Evolutionary conservation across 768 basidiomycete species (phyloP).

Genomic region (Pisolithus marmoratus): DNA sequence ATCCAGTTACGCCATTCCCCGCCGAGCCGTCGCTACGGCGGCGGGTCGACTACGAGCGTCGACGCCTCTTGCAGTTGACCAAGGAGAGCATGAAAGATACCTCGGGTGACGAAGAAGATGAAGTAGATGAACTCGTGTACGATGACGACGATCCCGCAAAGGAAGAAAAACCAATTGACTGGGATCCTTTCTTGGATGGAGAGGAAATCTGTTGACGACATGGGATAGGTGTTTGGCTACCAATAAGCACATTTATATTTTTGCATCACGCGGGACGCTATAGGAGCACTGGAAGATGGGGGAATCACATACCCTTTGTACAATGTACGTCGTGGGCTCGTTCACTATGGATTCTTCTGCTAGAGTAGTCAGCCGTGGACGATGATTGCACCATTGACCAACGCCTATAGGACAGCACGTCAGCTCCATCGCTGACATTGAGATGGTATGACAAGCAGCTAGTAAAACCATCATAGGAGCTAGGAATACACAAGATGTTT

Average conservation of each 20-base stretch:
- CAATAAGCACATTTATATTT: neutral
- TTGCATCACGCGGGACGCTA: neutral
- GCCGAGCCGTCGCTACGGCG: conserved; percentile 20
- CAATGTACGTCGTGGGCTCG: neutral
- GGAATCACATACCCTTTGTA: neutral
- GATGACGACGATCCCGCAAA: conserved; percentile 18
- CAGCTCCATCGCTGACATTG: too few relatives aligned
- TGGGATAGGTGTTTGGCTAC: neutral
- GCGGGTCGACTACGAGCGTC: conserved; percentile 27
- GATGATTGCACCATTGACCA: too few relatives aligned
- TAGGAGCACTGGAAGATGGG: neutral
- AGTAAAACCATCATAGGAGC: neutral
- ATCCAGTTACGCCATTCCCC: conserved; percentile 27
- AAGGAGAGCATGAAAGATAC: conserved; percentile 25
- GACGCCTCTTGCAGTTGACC: conserved; percentile 22
- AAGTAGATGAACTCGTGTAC: conserved; percentile 12
- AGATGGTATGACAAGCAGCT: too few relatives aligned
- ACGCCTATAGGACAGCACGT: too few relatives aligned
- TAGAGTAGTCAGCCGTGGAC: too few relatives aligned
- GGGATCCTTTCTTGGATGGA: conserved; percentile 27
- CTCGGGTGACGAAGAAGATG: conserved; percentile 18
- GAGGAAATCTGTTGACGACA: conserved; percentile 11
- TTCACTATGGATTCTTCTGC: neutral
- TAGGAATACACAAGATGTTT: neutral
- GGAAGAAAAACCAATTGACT: conserved; percentile 25